Evolutionary conservation across 2,329 filamentous ascomycete genomes (phyloP).

Genomic region (Emmonsiellopsis sp.): DNA sequence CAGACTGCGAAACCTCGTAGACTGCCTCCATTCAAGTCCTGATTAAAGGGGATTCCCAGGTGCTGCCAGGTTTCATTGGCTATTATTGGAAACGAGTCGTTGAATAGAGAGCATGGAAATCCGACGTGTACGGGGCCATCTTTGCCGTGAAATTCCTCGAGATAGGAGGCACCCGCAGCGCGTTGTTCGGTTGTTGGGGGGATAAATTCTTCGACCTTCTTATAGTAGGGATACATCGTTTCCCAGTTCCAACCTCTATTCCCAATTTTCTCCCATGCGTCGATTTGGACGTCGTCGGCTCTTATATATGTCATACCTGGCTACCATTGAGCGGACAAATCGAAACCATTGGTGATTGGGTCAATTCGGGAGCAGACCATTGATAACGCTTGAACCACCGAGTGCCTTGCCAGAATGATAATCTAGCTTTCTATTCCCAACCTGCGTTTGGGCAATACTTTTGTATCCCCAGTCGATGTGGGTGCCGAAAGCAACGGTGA

Average conservation of each 20-base stretch:
- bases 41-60: not conserved
- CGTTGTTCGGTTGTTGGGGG: not conserved
- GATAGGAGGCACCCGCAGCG: not conserved
- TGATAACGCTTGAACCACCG: slow-evolving; percentile 16
- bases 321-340: not conserved
- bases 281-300: slow-evolving; percentile 8
- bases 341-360: not conserved
- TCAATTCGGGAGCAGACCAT: not conserved
- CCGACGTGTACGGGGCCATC: not conserved
- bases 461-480: not conserved
- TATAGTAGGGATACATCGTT: slow-evolving; percentile 1
- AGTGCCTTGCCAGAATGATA: slow-evolving; percentile 8
- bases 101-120: not conserved
- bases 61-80: not conserved
- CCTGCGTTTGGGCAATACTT: not conserved
- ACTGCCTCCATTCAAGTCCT: not conserved
- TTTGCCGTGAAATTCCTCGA: not conserved
- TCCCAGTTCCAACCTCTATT: slow-evolving; percentile 1
- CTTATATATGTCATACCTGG: not conserved
- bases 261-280: slow-evolving; percentile 18
- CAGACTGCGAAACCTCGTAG: not conserved
- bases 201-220: slow-evolving; percentile 16
- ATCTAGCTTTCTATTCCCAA: not conserved
- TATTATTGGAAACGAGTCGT: not conserved
- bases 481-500: not conserved